Evolutionary conservation across 1,284 basidiomycete species (phyloP).

Genomic region (Trichosporon sp.): DNA sequence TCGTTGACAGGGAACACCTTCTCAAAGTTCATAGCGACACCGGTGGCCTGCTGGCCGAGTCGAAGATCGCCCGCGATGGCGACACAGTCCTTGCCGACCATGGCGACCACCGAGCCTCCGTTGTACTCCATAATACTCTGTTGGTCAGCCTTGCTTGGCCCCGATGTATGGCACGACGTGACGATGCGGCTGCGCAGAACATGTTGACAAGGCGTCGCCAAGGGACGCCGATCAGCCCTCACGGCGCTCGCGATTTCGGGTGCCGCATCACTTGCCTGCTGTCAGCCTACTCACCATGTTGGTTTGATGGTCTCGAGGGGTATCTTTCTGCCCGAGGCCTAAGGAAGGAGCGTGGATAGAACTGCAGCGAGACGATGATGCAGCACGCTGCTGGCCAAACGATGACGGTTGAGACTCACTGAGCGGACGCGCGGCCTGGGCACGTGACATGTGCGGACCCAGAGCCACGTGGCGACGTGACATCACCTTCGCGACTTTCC

Average conservation of each 20-base stretch:
- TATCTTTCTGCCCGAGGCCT: not conserved
- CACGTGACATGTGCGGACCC: not conserved
- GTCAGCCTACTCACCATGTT: not conserved
- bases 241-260: not conserved
- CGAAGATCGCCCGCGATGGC: constrained; percentile 94
- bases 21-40: constrained; percentile 61
- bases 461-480: not conserved
- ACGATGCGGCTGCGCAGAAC: not conserved
- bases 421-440: not conserved
- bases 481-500: not conserved
- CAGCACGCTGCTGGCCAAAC: not conserved
- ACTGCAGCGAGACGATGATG: not conserved
- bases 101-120: constrained; percentile 90
- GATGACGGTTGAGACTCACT: constrained; percentile 2
- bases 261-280: not conserved
- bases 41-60: constrained; percentile 82
- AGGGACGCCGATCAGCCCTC: too few species aligned
- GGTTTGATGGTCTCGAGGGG: not conserved
- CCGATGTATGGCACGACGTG: not conserved
- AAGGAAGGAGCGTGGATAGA: not conserved
- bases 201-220: not conserved
- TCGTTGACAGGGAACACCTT: constrained; percentile 94
- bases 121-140: constrained; percentile 49
- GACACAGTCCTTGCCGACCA: constrained; percentile 98
- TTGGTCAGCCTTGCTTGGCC: not conserved